These are phyloP conservation scores for Arabidopsis hybrid DNA, from an alignment of 441 rosid genomes.

Conservation along the genomic window DNA sequence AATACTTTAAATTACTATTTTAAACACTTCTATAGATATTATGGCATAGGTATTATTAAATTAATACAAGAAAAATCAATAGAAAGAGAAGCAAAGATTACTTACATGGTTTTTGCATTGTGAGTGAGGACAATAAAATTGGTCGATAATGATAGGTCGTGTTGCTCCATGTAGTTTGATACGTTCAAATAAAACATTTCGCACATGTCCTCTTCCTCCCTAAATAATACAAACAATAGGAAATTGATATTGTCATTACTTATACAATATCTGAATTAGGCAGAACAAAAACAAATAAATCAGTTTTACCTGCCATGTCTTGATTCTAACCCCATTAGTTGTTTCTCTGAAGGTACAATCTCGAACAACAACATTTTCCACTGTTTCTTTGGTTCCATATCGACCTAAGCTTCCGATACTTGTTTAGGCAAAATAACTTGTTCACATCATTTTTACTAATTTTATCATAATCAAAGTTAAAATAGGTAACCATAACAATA, in stretches of 20 bases:
- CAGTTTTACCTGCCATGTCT: constrained; percentile 55
- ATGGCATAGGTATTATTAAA: neutral
- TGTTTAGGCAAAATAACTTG: neutral
- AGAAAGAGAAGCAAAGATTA: neutral
- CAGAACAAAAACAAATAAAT: neutral
- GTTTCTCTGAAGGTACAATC: constrained; percentile 44
- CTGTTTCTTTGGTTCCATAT: constrained; percentile 41
- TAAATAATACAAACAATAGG: neutral
- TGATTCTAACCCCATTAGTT: constrained; percentile 55
- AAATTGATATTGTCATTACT: neutral
- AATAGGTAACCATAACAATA: neutral
- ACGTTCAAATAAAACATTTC: constrained; percentile 39
- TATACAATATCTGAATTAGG: neutral
- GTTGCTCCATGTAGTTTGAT: constrained; percentile 27
- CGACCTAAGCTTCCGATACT: constrained; percentile 59
- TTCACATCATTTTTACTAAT: neutral
- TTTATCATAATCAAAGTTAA: neutral
- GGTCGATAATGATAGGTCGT: constrained; percentile 54
- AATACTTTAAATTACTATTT: neutral
- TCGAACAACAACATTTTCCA: constrained; percentile 46
- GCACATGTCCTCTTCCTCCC: constrained; percentile 58
- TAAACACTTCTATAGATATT: neutral
- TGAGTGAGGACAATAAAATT: constrained; percentile 50
- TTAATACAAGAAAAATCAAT: neutral
- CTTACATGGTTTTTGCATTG: constrained; percentile 42